Percentiles rank a stretch among this genome's conserved stretches.
phyloP scores from a whole-genome alignment of 2,329 filamentous ascomycete species.

The Ceratocystis diversiconidia region DNA sequence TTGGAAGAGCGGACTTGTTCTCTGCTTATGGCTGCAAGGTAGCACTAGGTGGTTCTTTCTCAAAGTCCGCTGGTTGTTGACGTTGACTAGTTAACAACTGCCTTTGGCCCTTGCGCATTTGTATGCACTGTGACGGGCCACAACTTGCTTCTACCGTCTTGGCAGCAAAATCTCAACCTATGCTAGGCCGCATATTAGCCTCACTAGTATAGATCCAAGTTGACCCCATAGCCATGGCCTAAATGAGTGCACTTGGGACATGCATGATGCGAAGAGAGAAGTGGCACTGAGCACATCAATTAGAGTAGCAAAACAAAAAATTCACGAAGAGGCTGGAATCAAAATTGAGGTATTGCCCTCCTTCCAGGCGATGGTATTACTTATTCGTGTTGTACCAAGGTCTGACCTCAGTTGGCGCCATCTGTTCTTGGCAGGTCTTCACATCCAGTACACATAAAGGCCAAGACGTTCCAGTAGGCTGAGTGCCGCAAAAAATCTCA shows the following conservation, averaged over 20 bases:
- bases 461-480: not conserved
- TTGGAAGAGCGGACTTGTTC: too few relatives aligned
- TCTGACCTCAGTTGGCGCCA: not conserved
- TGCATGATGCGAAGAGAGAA: not conserved
- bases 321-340: not conserved
- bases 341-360: too few relatives aligned
- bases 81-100: not conserved
- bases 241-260: not conserved
- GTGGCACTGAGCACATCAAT: not conserved
- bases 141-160: not conserved
- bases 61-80: not conserved
- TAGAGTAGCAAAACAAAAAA: not conserved
- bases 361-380: not conserved
- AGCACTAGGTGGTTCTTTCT: not conserved
- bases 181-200: not conserved
- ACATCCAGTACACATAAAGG: not conserved
- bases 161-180: not conserved
- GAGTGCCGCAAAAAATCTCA: not conserved
- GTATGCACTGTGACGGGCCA: not conserved
- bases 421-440: conserved; percentile 2
- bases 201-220: not conserved
- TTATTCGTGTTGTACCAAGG: not conserved
- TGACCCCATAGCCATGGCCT: not conserved
- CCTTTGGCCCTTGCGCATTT: not conserved
- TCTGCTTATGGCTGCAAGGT: too few relatives aligned